These are phyloP conservation scores for Sugiyamaella pinicola DNA, from an alignment of 1,139 yeast species.

Conservation along the genomic window DNA sequence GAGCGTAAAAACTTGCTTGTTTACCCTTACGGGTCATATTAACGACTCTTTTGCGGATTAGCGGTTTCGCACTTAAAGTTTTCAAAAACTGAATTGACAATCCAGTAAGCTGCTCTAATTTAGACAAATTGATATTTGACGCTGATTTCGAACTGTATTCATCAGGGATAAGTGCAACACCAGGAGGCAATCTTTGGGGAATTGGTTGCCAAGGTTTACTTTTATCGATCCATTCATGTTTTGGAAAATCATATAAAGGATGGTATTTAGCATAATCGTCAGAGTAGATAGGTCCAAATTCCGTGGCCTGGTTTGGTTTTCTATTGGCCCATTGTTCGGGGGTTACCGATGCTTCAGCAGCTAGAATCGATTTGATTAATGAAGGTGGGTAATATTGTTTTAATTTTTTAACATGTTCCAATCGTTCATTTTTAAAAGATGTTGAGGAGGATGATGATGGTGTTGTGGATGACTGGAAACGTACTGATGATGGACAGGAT, in stretches of 20 bases:
- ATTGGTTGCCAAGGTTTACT: constrained; percentile 49
- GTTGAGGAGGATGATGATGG: neutral
- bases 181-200: constrained; percentile 47
- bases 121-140: constrained; percentile 47
- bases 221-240: constrained; percentile 49
- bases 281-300: constrained; percentile 61
- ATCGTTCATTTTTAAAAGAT: constrained; percentile 28
- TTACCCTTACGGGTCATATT: constrained; percentile 96
- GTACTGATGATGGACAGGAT: neutral
- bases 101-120: constrained; percentile 62
- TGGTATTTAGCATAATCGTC: constrained; percentile 63
- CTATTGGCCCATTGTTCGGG: constrained; percentile 57
- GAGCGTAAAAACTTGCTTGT: constrained; percentile 77
- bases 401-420: constrained; percentile 60
- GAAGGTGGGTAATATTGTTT: constrained; percentile 75
- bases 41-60: constrained; percentile 67
- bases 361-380: constrained; percentile 73
- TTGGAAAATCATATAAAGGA: constrained; percentile 58
- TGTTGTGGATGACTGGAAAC: neutral
- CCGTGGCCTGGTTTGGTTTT: constrained; percentile 44
- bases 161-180: constrained; percentile 42
- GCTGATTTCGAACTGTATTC: constrained; percentile 42
- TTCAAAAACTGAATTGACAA: constrained; percentile 66
- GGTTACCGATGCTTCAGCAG: constrained; percentile 73
- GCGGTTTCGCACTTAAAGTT: constrained; percentile 58